Percentiles rank a stretch among this genome's conserved stretches.
Evolutionary conservation across 2,329 filamentous ascomycete genomes (phyloP).

Genomic region (Moelleriella libera): DNA sequence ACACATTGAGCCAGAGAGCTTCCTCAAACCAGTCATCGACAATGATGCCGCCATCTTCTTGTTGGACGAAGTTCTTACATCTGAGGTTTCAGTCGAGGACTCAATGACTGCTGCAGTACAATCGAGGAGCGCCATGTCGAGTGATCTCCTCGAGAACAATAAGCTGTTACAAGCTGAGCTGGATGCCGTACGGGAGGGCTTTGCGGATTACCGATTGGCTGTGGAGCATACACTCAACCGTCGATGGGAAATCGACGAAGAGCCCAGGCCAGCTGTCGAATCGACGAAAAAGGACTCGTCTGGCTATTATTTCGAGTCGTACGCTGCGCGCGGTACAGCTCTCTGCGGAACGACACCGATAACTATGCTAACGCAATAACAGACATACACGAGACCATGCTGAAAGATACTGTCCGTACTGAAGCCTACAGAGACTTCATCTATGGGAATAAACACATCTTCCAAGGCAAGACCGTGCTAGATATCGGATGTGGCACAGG

Average conservation of each 20-base stretch:
- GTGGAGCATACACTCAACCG: conserved; percentile 54
- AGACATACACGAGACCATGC: conserved; percentile 93
- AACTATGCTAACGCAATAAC: not conserved
- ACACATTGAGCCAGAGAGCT: conserved; percentile 64
- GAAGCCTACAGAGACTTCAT: conserved; percentile 92
- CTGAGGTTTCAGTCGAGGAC: conserved; percentile 9
- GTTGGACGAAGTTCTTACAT: conserved; percentile 57
- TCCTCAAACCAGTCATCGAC: conserved; percentile 70
- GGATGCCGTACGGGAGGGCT: conserved; percentile 43
- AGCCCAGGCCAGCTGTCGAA: not conserved
- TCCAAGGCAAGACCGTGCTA: conserved; percentile 73
- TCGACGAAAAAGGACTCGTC: conserved; percentile 15
- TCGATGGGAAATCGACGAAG: conserved; percentile 43
- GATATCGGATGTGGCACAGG: conserved; percentile 78
- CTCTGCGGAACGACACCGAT: not conserved
- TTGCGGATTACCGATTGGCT: conserved; percentile 48
- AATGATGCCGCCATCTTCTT: conserved; percentile 83
- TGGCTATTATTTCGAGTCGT: conserved; percentile 46
- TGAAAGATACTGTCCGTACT: conserved; percentile 79
- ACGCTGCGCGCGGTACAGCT: conserved; percentile 41
- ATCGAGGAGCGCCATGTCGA: conserved; percentile 9
- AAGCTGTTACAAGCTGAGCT: conserved; percentile 46
- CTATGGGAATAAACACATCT: conserved; percentile 78
- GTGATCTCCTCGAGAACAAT: conserved; percentile 33
- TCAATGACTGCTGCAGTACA: conserved; percentile 20